phyloP scores from a whole-genome alignment of 345 rosid species.

The Bruguiera gymnorhiza region DNA sequence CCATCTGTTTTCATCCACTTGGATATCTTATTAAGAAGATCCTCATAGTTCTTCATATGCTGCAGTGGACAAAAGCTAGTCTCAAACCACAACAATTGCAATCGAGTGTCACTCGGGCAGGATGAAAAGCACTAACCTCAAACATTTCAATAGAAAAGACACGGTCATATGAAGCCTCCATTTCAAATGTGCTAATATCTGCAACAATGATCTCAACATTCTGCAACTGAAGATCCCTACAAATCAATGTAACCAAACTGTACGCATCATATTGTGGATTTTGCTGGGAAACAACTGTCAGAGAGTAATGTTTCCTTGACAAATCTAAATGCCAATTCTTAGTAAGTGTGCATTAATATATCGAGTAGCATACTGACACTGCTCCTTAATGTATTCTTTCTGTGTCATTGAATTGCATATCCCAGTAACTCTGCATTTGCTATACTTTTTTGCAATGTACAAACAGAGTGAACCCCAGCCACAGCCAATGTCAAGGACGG shows the following conservation, averaged over 20 bases:
- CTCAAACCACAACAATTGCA: not conserved
- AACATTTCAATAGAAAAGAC: constrained; percentile 83
- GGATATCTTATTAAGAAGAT: constrained; percentile 72
- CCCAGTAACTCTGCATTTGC: constrained; percentile 69
- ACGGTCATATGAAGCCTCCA: constrained; percentile 65
- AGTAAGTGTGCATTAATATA: not conserved
- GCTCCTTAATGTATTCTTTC: constrained; percentile 61
- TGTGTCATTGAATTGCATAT: constrained; percentile 82
- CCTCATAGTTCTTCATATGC: constrained; percentile 87
- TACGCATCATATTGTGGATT: not conserved
- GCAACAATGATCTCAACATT: constrained; percentile 78
- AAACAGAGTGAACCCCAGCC: constrained; percentile 89
- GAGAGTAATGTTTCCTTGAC: no score
- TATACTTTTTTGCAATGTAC: constrained; percentile 62
- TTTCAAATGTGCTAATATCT: constrained; percentile 74
- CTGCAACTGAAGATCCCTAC: constrained; percentile 53
- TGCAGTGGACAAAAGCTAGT: constrained; percentile 17
- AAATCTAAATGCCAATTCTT: not conserved
- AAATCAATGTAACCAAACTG: constrained; percentile 4
- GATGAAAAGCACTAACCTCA: constrained; percentile 45
- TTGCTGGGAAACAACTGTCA: not conserved
- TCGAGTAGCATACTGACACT: constrained; percentile 44
- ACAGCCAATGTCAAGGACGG: constrained; percentile 81
- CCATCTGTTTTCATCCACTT: constrained; percentile 80
- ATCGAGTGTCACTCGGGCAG: not conserved